Percentiles rank a stretch among this genome's conserved stretches.
Evolutionary conservation across 805 yeast genomes (phyloP).

Genomic region (Debaryomyces tyrocola): DNA sequence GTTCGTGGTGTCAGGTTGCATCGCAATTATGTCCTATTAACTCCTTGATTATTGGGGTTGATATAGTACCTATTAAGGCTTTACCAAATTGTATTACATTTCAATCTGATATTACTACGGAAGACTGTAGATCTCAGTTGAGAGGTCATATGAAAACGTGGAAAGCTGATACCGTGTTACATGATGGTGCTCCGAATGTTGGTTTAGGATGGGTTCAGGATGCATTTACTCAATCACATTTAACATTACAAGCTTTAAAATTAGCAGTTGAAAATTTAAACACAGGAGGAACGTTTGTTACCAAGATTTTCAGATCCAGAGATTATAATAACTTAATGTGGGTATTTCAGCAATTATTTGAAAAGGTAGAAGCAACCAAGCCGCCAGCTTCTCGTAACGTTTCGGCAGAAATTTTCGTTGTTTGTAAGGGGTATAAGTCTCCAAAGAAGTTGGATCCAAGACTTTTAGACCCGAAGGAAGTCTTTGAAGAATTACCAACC

Average conservation of each 20-base stretch:
- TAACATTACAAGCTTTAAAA: conserved; percentile 89
- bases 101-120: conserved; percentile 96
- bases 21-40: conserved; percentile 88
- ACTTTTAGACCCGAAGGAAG: conserved; percentile 86
- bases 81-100: conserved; percentile 92
- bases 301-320: conserved; percentile 97
- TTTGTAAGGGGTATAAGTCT: conserved; percentile 93
- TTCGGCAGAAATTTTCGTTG: conserved; percentile 98
- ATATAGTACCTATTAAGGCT: conserved; percentile 96
- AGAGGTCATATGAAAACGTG: conserved; percentile 97
- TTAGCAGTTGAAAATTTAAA: conserved; percentile 90
- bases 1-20: conserved; percentile 99
- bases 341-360: conserved; percentile 96
- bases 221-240: conserved; percentile 97
- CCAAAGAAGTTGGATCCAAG: conserved; percentile 95
- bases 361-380: conserved; percentile 96
- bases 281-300: conserved; percentile 93
- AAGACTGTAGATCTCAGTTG: conserved; percentile 91
- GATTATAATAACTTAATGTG: conserved; percentile 96
- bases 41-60: conserved; percentile 96
- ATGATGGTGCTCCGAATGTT: conserved; percentile 99
- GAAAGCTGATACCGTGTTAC: conserved; percentile 97
- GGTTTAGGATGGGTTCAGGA: conserved; percentile 99
- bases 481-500: conserved; percentile 81
- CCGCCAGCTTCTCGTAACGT: conserved; percentile 99